Percentiles rank a stretch among this genome's conserved stretches.
Conservation (phyloP, 495 filamentous ascomycete species). For the Tuber microsphaerosporum region DNA sequence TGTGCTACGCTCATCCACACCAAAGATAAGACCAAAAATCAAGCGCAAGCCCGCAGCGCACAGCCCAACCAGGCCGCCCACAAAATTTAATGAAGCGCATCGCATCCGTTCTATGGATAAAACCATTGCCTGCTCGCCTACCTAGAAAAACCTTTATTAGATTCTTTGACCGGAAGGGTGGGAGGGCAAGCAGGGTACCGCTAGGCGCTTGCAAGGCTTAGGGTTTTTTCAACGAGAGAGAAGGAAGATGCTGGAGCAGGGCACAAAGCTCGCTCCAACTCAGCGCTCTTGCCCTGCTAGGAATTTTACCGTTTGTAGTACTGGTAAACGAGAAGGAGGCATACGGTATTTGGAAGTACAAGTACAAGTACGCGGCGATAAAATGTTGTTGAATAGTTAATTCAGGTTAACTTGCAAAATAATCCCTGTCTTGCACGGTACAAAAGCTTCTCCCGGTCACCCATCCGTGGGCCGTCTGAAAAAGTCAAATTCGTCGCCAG, state of each 20-base stretch:
- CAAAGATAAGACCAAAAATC: neutral
- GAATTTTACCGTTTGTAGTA: neutral
- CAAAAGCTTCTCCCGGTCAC: too few species aligned
- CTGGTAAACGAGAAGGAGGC: too few species aligned
- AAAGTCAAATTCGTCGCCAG: too few species aligned
- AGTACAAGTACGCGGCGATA: too few species aligned
- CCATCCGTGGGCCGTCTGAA: too few species aligned
- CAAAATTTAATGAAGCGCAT: neutral
- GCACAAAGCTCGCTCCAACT: neutral
- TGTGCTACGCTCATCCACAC: neutral
- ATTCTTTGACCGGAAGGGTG: neutral
- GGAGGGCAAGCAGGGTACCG: neutral
- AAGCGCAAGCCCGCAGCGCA: neutral
- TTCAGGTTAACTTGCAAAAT: too few species aligned
- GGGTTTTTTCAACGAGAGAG: neutral
- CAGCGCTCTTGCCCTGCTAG: neutral
- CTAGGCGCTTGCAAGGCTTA: neutral
- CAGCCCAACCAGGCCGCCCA: neutral
- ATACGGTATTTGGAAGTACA: too few species aligned
- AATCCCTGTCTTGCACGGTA: too few species aligned
- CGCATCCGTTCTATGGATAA: neutral
- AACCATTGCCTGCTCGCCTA: neutral
- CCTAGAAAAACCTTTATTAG: neutral
- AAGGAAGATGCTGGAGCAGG: neutral
- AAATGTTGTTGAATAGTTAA: too few species aligned